Evolutionary conservation across 2,329 filamentous ascomycete genomes (phyloP).

Genomic region (Penicillium decumbens): DNA sequence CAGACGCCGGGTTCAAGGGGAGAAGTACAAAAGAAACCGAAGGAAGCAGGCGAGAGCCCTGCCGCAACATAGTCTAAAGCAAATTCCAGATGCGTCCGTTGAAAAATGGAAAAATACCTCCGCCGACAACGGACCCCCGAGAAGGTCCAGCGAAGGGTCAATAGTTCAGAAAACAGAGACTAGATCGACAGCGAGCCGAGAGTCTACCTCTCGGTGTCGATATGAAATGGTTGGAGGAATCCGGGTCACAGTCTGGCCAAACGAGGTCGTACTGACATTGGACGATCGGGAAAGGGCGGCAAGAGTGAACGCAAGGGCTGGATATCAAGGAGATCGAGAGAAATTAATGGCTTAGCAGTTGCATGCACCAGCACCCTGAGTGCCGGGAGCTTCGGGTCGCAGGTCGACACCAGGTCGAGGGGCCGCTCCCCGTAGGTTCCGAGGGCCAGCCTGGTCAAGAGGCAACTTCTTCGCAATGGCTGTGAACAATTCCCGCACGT

Average conservation of each 20-base stretch:
- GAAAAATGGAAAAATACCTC: slow-evolving; percentile 15
- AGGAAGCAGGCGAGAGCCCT: slow-evolving; percentile 26
- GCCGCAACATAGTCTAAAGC: slow-evolving; percentile 27
- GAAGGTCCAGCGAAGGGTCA: slow-evolving; percentile 13
- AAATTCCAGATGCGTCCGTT: slow-evolving; percentile 26
- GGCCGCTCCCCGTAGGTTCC: slow-evolving; percentile 64
- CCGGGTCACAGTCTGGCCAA: slow-evolving; percentile 2
- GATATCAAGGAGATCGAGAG: slow-evolving; percentile 1
- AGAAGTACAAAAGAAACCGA: slow-evolving; percentile 27
- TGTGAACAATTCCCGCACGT: slow-evolving; percentile 92
- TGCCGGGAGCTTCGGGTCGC: slow-evolving; percentile 57
- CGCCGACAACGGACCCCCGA: slow-evolving; percentile 11
- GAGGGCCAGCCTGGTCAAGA: slow-evolving; percentile 89
- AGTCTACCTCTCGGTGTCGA: slow-evolving; percentile 12
- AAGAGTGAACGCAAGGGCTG: not conserved
- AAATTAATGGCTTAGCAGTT: slow-evolving; percentile 52
- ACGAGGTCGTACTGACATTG: not conserved
- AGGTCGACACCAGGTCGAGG: slow-evolving; percentile 63
- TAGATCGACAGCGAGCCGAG: slow-evolving; percentile 13
- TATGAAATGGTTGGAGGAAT: slow-evolving; percentile 3
- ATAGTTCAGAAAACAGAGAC: slow-evolving; percentile 20
- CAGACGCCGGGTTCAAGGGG: slow-evolving; percentile 31
- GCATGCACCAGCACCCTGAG: slow-evolving; percentile 57
- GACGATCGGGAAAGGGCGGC: not conserved
- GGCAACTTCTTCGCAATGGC: slow-evolving; percentile 97